Evolutionary conservation across 2,329 filamentous ascomycete genomes (phyloP), one percentile per base, ranked within the genome.

Genomic region (Ophiostoma piceae): DNA sequence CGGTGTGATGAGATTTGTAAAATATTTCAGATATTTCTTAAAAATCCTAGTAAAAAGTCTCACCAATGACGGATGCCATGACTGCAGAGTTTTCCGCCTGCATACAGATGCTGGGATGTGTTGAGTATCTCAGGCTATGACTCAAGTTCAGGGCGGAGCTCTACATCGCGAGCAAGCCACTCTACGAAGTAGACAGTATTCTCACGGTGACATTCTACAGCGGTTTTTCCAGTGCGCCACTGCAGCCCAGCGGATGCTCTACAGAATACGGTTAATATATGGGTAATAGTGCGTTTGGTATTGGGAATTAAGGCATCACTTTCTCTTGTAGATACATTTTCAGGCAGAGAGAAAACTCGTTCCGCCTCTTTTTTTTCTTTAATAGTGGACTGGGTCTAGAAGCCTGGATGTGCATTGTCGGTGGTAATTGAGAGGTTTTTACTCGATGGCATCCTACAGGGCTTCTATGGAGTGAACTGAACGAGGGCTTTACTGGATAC

Each of bases 11-110:
- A 57, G 22, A 35, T 35, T 35, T 35, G n/a, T n/a, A n/a, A n/a
- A n/a, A n/a, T n/a, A n/a, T n/a, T n/a, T n/a, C n/a, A n/a, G n/a
- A n/a, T n/a, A n/a, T 35, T 35, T 6, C 3, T 35, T 3, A 51
- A 51, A 51, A 51, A 51, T n/a, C 9, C 14, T 51, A 16, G 1
- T n/a, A 19, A n/a, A 51, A 51, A 51, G 11, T 3, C 51, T 11
- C n/a, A 7, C 51, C 51, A 57, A 57, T 57, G 54, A 57, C 41
- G 66, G 69, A 19, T 41, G 29, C 22, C 16, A 16, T 22, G 54
- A 60, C 69, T 66, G 66, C 66, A 70, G 43, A 68, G 32, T 60
- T 70, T 70, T 70, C 22, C 1, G 16, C 29, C 26, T 66, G 66
- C 66, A 70, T 54, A 62, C 16, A 47, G 43, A 16, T 47, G 16